Evolutionary conservation across 371 early-diverging fungal genomes (phyloP), one percentile per base, ranked within the genome.

Genomic region (Lichtheimia ornata): DNA sequence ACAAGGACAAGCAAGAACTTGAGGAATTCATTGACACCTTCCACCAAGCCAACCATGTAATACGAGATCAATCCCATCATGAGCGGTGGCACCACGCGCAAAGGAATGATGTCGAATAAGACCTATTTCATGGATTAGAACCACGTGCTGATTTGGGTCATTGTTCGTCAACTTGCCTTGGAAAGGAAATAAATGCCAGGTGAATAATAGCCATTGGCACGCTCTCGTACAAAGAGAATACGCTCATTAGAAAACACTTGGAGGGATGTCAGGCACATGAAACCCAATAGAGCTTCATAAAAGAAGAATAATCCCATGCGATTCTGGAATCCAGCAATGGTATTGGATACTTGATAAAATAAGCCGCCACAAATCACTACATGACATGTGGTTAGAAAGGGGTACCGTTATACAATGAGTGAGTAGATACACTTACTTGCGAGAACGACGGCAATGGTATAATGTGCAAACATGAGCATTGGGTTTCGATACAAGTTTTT

Each of bases 401-500:
- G 12, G 44, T 14, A n/a, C n/a, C n/a, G 12, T 20, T 47, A 3
- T 20, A 47, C 0, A 4, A 20, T 54, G 50, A 51, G 50, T 35
- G 2, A 4, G 11, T 35, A 22, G 55, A 60, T 42, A 51, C 49
- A 81, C 75, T 77, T 81, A 85, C 82, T 71, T 0, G 87, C 92
- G 60, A 93, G 72, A 7, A 88, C 68, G 20, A 93, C 81, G 4
- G 89, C 84, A 61, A 93, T 84, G 13, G 83, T 78, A 70, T 92
- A 94, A 74, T 96, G 94, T 55, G 89, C 80, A 58, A 89, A 82
- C 86, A 96, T 88, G 43, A 94, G 73, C 73, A 89, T 84, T 3
- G 94, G 94, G 58, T 94, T 94, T 13, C 97, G 85, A 65, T 93
- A 94, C 9, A 96, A 74, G 64, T 95, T 92, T 64, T 89, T 90